Conservation (phyloP, 495 filamentous ascomycete genomes). For the Aspergillus baeticus region DNA sequence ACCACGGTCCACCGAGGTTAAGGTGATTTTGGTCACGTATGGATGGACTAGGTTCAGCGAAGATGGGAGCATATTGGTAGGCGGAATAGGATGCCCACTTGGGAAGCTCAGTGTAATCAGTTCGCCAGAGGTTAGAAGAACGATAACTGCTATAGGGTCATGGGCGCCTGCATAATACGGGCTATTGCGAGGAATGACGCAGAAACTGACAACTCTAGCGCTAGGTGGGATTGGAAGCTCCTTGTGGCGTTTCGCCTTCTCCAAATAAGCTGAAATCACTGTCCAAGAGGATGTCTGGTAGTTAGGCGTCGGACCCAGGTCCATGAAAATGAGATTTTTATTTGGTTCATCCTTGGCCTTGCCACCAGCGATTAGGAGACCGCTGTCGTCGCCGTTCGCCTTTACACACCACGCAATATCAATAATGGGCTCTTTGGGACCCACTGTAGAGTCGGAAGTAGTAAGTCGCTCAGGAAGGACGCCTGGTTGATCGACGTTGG, state of each 20-base stretch:
- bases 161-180: slow-evolving; percentile 85
- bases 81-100: slow-evolving; percentile 82
- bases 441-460: slow-evolving; percentile 40
- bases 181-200: slow-evolving; percentile 72
- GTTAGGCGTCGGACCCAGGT: slow-evolving; percentile 83
- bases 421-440: slow-evolving; percentile 68
- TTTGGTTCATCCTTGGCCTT: slow-evolving; percentile 56
- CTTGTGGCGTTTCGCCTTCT: slow-evolving; percentile 62
- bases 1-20: slow-evolving; percentile 68
- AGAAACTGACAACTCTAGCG: slow-evolving; percentile 77
- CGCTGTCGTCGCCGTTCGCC: slow-evolving; percentile 88
- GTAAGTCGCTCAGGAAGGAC: slow-evolving; percentile 40
- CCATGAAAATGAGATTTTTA: slow-evolving; percentile 81
- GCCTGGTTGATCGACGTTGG: slow-evolving; percentile 64
- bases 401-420: slow-evolving; percentile 89
- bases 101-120: slow-evolving; percentile 87
- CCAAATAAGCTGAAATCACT: slow-evolving; percentile 71
- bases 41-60: slow-evolving; percentile 84
- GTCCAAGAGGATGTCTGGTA: slow-evolving; percentile 92
- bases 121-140: slow-evolving; percentile 80
- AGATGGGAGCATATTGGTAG: slow-evolving; percentile 86
- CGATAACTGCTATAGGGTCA: slow-evolving; percentile 83
- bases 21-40: slow-evolving; percentile 67
- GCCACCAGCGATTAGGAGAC: slow-evolving; percentile 82
- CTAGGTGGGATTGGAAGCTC: slow-evolving; percentile 77